A percentile compares a stretch with the other conserved stretches of the same genome.
Conservation (phyloP, 2,329 filamentous ascomycete genomes). For the Arthrocladium fulminans region DNA sequence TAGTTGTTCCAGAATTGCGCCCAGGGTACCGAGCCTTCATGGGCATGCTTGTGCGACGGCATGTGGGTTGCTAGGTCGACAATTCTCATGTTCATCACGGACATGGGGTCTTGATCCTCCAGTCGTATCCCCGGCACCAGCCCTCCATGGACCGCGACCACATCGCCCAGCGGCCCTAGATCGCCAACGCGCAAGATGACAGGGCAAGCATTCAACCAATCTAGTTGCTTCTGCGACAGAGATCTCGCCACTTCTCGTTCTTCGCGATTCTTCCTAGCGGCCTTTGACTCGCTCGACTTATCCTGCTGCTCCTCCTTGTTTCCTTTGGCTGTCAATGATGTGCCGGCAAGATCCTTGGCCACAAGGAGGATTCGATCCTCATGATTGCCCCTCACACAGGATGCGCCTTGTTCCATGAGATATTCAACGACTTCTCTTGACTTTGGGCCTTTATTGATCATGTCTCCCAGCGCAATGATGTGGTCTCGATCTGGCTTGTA, state of each 20-base stretch:
- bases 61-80: conserved; percentile 56
- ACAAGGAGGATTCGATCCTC: conserved; percentile 76
- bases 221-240: conserved; percentile 51
- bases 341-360: conserved; percentile 39
- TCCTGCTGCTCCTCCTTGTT: conserved; percentile 18
- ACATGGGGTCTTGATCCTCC: conserved; percentile 63
- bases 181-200: conserved; percentile 68
- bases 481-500: conserved; percentile 60
- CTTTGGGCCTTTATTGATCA: conserved; percentile 80
- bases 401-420: conserved; percentile 64
- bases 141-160: conserved; percentile 72
- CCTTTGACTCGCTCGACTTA: conserved; percentile 25
- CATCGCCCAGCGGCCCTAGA: conserved; percentile 51
- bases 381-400: conserved; percentile 82
- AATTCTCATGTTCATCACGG: conserved; percentile 87
- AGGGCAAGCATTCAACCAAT: conserved; percentile 63
- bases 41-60: conserved; percentile 39
- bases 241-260: conserved; percentile 49
- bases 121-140: conserved; percentile 67
- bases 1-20: conserved; percentile 51
- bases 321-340: conserved; percentile 17
- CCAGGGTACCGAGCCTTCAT: conserved; percentile 54
- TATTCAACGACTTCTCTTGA: conserved; percentile 67
- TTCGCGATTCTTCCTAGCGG: conserved; percentile 26
- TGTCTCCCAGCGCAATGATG: conserved; percentile 66